Base-by-base conservation (phyloP, 1,139 yeast genomes). In the Yamadazyma conglobata region DNA sequence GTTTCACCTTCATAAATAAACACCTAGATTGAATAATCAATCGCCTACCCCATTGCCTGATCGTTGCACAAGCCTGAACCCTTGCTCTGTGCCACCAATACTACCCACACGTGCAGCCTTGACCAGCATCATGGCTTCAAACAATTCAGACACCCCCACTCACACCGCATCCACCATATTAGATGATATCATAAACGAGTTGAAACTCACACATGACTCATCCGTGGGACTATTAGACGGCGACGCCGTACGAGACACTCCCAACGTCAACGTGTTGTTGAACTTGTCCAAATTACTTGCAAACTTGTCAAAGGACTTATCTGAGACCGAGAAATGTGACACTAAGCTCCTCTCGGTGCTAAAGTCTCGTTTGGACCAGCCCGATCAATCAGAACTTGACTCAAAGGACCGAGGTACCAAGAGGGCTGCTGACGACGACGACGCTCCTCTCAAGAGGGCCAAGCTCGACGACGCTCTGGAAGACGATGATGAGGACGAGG, bases 161-260 rank as follows among this genome's bases (percentile, higher is more conserved):
- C 58, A 55, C 36, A 51, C 62, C 8, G 70, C 71, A 10, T 58
- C 73, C 4, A 56, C 64, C 3, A 54, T 78, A 2, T 53, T 80
- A 32, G 70, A 70, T 29, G 73, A 72, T 37, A 70, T 81, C 14
- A 59, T 80, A 30, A 59, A 60, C 30, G 76, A 74, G 42, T 56
- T 79, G 24, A 64, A 68, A 32, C 56, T 80, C 37, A 60, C 72
- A 2, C 80, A 76, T 46, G 85, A 79, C 45, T 60, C 73, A 6
- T 73, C 76, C 21, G 61, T 70, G 10, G 87, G 88, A 1, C 52
- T 74, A 31, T 55, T 81, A 19, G 79, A 70, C 40, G 88, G 89
- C 0, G 79, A 75, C 16, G 52, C 69, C 12, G 61, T 73, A 1
- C 58, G 72, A 19, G 58, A 58, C 15, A 52, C 71, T 1, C 83